Conservation (phyloP, 345 rosid genomes). For the Dimocarpus longan region DNA sequence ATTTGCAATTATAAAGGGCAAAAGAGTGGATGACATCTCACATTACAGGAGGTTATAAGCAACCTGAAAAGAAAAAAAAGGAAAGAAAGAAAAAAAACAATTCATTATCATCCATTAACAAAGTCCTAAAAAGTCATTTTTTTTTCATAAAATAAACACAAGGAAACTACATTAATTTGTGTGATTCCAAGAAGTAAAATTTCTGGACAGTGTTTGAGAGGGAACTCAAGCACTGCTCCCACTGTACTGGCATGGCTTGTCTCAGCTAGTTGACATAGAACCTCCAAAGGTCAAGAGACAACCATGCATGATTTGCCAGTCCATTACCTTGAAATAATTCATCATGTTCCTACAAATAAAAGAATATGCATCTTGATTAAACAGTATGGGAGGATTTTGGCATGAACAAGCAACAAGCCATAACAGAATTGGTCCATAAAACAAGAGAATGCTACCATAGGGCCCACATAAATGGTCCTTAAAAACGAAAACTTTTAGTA, state of each 20-base stretch:
- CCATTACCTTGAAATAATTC: slow-evolving; percentile 23
- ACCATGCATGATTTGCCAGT: slow-evolving; percentile 40
- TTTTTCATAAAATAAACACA: not conserved
- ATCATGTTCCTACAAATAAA: slow-evolving; percentile 23
- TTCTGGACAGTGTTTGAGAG: slow-evolving; percentile 40
- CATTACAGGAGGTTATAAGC: slow-evolving; percentile 38
- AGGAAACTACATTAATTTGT: slow-evolving; percentile 27
- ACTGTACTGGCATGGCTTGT: slow-evolving; percentile 34
- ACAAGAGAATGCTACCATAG: too few relatives aligned
- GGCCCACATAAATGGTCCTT: too few relatives aligned
- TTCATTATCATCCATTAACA: not conserved
- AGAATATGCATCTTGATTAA: not conserved
- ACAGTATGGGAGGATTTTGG: not conserved
- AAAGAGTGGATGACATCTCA: slow-evolving; percentile 28
- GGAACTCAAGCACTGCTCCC: slow-evolving; percentile 38
- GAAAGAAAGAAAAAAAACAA: not conserved
- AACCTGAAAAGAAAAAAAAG: slow-evolving; percentile 33
- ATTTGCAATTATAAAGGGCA: slow-evolving; percentile 30
- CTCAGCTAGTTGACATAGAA: slow-evolving; percentile 43
- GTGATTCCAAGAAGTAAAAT: slow-evolving; percentile 36
- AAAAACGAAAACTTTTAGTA: too few relatives aligned
- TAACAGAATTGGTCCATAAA: slow-evolving; percentile 15
- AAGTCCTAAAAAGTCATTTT: not conserved
- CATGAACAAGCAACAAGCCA: not conserved
- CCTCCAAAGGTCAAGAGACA: slow-evolving; percentile 44